These are phyloP conservation scores for Antitrichia curtipendula DNA, from an alignment of 225 moss, liverwort and hornwort species.

Conservation along the genomic window DNA sequence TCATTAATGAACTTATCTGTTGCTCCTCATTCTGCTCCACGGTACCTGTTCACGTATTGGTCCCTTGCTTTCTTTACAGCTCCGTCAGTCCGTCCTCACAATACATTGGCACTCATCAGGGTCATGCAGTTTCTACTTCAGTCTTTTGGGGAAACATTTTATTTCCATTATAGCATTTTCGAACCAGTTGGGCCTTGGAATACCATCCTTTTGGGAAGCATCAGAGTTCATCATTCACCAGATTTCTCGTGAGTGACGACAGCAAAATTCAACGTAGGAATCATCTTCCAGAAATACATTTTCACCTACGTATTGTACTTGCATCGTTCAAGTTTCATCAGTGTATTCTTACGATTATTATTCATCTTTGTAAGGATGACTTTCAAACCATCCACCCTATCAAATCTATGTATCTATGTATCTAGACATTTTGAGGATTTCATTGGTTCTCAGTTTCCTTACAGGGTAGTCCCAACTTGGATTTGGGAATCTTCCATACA, in stretches of 20 bases:
- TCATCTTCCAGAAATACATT: neutral
- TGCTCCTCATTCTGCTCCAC: neutral
- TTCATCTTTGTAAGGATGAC: neutral
- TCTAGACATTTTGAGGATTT: neutral
- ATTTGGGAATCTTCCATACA: neutral
- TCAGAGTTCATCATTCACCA: neutral
- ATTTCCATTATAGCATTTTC: neutral
- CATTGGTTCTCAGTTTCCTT: too few relatives aligned
- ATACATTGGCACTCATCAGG: too few relatives aligned
- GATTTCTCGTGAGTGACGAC: neutral
- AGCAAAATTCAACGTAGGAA: neutral
- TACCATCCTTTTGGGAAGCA: neutral
- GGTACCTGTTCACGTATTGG: neutral
- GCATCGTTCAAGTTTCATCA: neutral
- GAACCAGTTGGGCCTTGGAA: neutral
- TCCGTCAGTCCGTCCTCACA: too few relatives aligned
- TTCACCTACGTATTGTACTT: neutral
- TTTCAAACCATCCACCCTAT: neutral
- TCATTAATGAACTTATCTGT: neutral
- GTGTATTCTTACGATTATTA: neutral
- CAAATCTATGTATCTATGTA: neutral
- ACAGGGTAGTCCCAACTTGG: neutral
- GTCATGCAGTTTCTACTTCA: neutral
- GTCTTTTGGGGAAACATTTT: too few relatives aligned
- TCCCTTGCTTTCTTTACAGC: neutral